Evolutionary conservation across 2,329 filamentous ascomycete genomes (phyloP).

Genomic region (Furcasterigmium furcatum): DNA sequence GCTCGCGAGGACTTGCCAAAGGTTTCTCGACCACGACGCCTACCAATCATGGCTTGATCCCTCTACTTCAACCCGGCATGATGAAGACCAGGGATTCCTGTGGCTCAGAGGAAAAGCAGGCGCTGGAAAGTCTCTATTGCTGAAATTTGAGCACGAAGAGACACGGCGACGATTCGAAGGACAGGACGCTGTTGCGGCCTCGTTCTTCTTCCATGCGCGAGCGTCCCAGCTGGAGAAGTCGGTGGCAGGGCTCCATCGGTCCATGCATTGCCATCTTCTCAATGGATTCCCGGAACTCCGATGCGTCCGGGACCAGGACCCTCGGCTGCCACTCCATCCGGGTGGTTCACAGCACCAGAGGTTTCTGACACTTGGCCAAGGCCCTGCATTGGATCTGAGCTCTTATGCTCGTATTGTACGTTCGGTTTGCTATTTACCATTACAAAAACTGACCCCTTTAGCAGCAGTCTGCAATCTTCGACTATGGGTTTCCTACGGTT

Average conservation of each 20-base stretch:
- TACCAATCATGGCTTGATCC: slow-evolving; percentile 11
- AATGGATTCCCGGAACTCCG: no score
- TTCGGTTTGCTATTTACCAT: no score
- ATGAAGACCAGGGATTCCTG: neutral
- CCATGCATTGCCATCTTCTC: slow-evolving; percentile 1
- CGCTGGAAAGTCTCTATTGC: neutral
- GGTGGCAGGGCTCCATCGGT: slow-evolving; percentile 6
- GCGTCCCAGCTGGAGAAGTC: slow-evolving; percentile 7
- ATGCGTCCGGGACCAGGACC: neutral
- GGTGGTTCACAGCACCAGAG: no score
- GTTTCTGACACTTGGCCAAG: no score
- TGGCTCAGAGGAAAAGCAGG: slow-evolving; percentile 5
- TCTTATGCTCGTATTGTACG: no score
- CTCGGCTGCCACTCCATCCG: no score
- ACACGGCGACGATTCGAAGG: neutral
- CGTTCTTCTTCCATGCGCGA: slow-evolving; percentile 10
- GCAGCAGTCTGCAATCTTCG: no score
- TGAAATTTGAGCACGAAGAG: neutral
- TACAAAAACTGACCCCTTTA: no score
- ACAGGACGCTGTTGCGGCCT: no score
- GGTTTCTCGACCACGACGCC: slow-evolving; percentile 7
- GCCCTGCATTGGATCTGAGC: no score
- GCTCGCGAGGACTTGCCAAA: slow-evolving; percentile 16
- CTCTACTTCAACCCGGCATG: rapidly evolving
- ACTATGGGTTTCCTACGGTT: no score